These are phyloP conservation scores for Mariannaea sp. DNA, from an alignment of 2,329 filamentous ascomycete species.

Conservation along the genomic window DNA sequence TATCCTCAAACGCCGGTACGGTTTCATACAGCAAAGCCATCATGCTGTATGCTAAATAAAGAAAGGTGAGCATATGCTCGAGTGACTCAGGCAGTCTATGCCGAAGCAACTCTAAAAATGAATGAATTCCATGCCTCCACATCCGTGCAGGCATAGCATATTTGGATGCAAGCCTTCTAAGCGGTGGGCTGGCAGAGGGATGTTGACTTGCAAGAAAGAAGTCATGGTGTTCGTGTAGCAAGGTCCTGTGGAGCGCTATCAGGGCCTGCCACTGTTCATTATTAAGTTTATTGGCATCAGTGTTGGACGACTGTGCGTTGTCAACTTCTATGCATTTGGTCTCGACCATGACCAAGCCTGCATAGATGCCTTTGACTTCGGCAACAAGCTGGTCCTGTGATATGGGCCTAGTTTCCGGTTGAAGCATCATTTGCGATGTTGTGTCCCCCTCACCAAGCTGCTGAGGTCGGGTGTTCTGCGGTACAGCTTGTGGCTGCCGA, in stretches of 20 bases:
- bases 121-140: conserved; percentile 93
- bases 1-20: conserved; percentile 80
- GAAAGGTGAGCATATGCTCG: conserved; percentile 90
- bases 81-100: conserved; percentile 75
- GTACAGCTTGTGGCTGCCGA: conserved; percentile 51
- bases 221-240: conserved; percentile 82
- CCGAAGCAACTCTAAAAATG: conserved; percentile 77
- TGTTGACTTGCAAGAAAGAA: conserved; percentile 89
- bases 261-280: conserved; percentile 83
- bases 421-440: conserved; percentile 16
- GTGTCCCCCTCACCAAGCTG: not conserved
- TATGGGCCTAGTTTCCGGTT: conserved; percentile 62
- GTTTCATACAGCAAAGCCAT: conserved; percentile 87
- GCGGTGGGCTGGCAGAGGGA: conserved; percentile 70
- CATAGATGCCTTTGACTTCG: conserved; percentile 84
- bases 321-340: conserved; percentile 86
- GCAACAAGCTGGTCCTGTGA: conserved; percentile 77
- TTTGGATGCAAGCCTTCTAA: conserved; percentile 73
- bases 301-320: conserved; percentile 58
- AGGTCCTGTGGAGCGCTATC: conserved; percentile 78
- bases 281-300: conserved; percentile 52
- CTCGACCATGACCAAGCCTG: conserved; percentile 84
- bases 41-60: conserved; percentile 88
- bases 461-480: conserved; percentile 49
- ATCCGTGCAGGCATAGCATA: conserved; percentile 92